A percentile compares a stretch with the other conserved stretches of the same genome.
Evolutionary conservation across 352 stramenopile genomes (phyloP).

Genomic region (Poterioochromonas sp.): DNA sequence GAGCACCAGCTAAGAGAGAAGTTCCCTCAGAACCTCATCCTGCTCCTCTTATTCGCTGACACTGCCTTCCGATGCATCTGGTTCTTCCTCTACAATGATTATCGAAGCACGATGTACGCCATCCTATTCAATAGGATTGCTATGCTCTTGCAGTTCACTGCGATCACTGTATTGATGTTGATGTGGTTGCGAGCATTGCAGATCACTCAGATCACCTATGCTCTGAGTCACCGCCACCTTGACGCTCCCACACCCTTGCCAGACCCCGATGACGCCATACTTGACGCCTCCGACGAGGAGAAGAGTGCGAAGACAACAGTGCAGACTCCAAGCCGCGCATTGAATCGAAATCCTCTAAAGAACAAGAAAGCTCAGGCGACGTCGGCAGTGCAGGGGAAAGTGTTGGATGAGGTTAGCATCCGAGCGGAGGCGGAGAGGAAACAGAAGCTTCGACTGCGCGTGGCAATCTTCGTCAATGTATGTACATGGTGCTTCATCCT

Average conservation of each 20-base stretch:
- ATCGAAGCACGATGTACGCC: not conserved
- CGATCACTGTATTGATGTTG: not conserved
- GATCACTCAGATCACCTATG: not conserved
- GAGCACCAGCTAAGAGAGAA: not conserved
- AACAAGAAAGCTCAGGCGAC: not conserved
- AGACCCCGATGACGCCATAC: not conserved
- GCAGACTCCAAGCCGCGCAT: not conserved
- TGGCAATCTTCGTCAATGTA: not conserved
- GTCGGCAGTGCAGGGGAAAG: not conserved
- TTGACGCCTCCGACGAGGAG: not conserved
- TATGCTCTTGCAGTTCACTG: constrained; percentile 2
- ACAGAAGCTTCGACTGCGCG: not conserved
- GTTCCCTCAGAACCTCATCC: not conserved
- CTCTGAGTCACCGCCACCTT: not conserved
- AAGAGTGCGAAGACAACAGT: not conserved
- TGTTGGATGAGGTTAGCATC: not conserved
- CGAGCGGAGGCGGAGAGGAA: not conserved
- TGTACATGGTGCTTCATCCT: not conserved
- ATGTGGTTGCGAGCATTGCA: constrained; percentile 6
- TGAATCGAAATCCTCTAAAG: not conserved
- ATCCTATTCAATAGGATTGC: not conserved
- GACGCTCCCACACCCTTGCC: not conserved
- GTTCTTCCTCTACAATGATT: not conserved
- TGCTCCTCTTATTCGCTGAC: not conserved
- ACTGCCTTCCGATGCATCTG: not conserved